Evolutionary conservation across 257 asterid species (phyloP), one percentile per base, ranked within the genome.

Genomic region (Cinchona pubescens): DNA sequence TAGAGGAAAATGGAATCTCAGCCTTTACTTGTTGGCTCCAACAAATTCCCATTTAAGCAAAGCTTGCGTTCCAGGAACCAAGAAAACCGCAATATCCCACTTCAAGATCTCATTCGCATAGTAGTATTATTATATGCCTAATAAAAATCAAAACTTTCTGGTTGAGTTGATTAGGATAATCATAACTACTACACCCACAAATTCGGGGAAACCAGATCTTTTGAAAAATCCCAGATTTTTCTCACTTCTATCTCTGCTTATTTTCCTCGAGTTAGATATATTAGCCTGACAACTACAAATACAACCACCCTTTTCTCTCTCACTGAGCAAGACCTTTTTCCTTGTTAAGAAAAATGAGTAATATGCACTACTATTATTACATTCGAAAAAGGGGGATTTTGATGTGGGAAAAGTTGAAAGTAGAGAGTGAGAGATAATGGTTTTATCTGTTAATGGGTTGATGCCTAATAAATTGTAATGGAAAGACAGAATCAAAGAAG

Each of bases 1-100:
- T 91, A 15, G 96, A 79, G 63, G 78, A 84, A 72, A 78, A 81
- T 69, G 87, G 75, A 85, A 83, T 81, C 66, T 88, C 96, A 12
- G 97, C 96, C 86, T 93, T 93, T 43, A 90, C 87, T 87, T 88
- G 94, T 81, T 87, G 91, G 91, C 98, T 93, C 55, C 80, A 80
- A 80, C 97, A 93, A 84, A 90, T 82, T 79, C 98, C 98, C 98
- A 93, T 93, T 68, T 34, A 66, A 67, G n/a, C 56, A 80, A 79
- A 73, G 60, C 73, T 73, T 75, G 68, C 65, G 30, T 68, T 63
- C 81, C 27, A 76, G 59, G 72, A 43, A 79, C 70, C 82, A 51
- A 76, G 56, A 72, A 81, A 82, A 67, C 15, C 79, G 45, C 58
- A 76, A 63, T 55, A 77, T 8, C 62, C 75, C 66, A 75, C 71